These are phyloP conservation scores for Biancaea sappan DNA, from an alignment of 306 rosid genomes.

Conservation along the genomic window DNA sequence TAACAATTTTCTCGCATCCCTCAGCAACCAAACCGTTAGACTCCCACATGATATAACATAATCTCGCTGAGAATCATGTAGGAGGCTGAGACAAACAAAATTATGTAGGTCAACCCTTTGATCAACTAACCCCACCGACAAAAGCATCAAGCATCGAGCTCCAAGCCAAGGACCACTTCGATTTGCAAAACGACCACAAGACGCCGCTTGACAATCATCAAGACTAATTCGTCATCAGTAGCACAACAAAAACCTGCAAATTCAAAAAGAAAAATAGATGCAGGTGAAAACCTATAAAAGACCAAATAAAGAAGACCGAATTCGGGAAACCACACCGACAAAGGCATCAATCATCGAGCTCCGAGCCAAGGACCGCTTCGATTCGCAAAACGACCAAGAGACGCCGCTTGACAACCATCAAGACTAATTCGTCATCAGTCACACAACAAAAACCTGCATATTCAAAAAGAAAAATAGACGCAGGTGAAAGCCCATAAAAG, in stretches of 20 bases:
- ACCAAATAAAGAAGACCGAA: not conserved
- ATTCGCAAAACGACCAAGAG: not conserved
- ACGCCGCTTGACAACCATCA: not conserved
- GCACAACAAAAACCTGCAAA: no score
- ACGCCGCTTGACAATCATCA: not conserved
- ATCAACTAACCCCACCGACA: not conserved
- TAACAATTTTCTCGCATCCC: not conserved
- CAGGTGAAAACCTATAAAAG: not conserved
- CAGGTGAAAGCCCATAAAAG: not conserved
- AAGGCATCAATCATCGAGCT: not conserved
- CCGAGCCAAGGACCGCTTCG: not conserved
- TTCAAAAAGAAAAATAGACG: no score
- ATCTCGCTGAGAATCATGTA: not conserved
- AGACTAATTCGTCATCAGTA: not conserved
- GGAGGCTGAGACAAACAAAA: not conserved
- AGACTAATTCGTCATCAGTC: not conserved
- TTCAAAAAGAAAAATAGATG: no score
- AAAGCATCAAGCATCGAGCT: not conserved
- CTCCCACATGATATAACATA: not conserved
- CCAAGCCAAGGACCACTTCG: not conserved
- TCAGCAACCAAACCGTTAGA: constrained; percentile 6
- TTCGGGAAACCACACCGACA: not conserved
- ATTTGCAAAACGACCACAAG: not conserved
- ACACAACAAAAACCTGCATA: no score
- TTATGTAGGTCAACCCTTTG: not conserved